These are phyloP conservation scores for Tricholomella constricta DNA, from an alignment of 768 basidiomycete genomes.

Conservation along the genomic window DNA sequence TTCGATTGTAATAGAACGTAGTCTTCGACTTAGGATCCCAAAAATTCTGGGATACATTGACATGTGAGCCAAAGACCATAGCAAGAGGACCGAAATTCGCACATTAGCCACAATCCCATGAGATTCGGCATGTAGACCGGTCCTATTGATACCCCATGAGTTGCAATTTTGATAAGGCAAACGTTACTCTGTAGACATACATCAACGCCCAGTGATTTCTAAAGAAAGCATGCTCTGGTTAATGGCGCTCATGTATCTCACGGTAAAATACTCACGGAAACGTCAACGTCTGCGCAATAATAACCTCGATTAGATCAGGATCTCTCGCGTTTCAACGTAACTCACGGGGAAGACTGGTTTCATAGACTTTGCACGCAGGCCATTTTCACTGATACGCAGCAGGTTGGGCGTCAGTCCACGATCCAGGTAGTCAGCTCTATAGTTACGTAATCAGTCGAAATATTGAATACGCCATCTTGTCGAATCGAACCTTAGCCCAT, in stretches of 20 bases:
- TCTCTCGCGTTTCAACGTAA: conserved; percentile 2
- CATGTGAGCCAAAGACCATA: not conserved
- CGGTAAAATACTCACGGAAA: conserved; percentile 68
- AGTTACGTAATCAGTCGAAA: conserved; percentile 10
- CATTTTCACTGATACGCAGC: conserved; percentile 76
- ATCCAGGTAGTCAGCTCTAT: conserved; percentile 85
- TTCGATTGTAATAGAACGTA: conserved; percentile 73
- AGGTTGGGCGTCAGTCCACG: conserved; percentile 84
- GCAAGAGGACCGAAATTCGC: conserved; percentile 14
- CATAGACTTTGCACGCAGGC: conserved; percentile 87
- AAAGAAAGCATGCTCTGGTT: not conserved
- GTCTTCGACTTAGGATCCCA: conserved; percentile 69
- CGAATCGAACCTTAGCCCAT: conserved; percentile 67
- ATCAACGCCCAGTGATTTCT: conserved; percentile 92
- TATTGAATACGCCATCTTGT: not conserved
- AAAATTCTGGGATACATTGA: conserved; percentile 62
- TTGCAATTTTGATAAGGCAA: not conserved
- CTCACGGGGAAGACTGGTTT: conserved; percentile 84
- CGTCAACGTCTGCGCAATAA: conserved; percentile 61
- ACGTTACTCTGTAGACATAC: conserved; percentile 38
- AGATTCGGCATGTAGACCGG: conserved; percentile 85
- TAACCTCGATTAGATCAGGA: not conserved
- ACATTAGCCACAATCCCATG: conserved; percentile 93
- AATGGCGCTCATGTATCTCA: not conserved
- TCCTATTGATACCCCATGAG: conserved; percentile 49